These are phyloP conservation scores for Backusella circina DNA, from an alignment of 192 early-diverging fungal species.

Conservation along the genomic window DNA sequence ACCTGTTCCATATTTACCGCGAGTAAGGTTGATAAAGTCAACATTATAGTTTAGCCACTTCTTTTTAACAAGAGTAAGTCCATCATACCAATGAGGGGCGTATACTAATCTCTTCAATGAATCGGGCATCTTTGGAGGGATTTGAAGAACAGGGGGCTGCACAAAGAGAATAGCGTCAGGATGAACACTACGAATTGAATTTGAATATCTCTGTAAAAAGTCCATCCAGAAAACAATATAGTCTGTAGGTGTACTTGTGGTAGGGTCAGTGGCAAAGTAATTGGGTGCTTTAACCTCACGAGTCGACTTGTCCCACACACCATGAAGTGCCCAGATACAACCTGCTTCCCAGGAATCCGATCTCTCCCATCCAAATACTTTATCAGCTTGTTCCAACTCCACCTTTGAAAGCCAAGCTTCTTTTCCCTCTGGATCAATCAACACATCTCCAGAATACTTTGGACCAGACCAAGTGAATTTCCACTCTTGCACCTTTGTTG, in stretches of 20 bases:
- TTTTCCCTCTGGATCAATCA: slow-evolving; percentile 42
- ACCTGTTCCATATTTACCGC: slow-evolving; percentile 47
- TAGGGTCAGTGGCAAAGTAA: slow-evolving; percentile 47
- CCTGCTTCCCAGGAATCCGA: slow-evolving; percentile 32
- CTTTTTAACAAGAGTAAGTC: slow-evolving; percentile 56
- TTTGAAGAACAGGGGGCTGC: slow-evolving; percentile 50
- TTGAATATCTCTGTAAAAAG: slow-evolving; percentile 35
- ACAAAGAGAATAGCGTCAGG: slow-evolving; percentile 51
- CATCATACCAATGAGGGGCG: slow-evolving; percentile 60
- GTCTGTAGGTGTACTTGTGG: slow-evolving; percentile 28
- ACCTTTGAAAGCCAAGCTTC: slow-evolving; percentile 40
- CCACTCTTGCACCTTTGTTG: slow-evolving; percentile 48
- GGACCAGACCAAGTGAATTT: slow-evolving; percentile 49
- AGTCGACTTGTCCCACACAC: slow-evolving; percentile 42
- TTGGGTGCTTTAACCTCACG: slow-evolving; percentile 25
- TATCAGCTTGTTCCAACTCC: slow-evolving; percentile 30
- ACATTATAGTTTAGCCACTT: slow-evolving; percentile 55
- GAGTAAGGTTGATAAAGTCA: slow-evolving; percentile 51
- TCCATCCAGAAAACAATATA: slow-evolving; percentile 39
- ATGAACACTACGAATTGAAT: slow-evolving; percentile 42
- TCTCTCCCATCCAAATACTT: slow-evolving; percentile 42
- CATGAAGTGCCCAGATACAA: slow-evolving; percentile 55
- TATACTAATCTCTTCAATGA: slow-evolving; percentile 44
- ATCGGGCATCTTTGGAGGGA: slow-evolving; percentile 42
- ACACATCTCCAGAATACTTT: slow-evolving; percentile 23